A percentile compares a stretch with the other conserved stretches of the same genome.
Conservation (phyloP, 1,284 basidiomycete species). For the Malassezia caprae region DNA sequence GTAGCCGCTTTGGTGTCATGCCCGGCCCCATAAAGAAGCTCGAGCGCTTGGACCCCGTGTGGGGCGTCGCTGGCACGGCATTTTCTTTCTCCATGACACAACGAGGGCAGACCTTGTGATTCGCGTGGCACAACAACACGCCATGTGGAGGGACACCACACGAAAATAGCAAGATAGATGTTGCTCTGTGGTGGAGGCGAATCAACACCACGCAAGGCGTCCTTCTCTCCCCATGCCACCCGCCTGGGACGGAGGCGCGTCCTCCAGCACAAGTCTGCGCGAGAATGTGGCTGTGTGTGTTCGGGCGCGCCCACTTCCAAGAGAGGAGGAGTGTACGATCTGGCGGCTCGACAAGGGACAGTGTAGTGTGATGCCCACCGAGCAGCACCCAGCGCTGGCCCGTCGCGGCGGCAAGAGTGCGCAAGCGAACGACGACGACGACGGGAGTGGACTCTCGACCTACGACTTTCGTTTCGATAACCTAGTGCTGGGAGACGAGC, state of each 20-base stretch:
- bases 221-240: background rate
- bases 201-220: background rate
- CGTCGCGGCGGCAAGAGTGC: conserved; percentile 22
- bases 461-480: conserved; percentile 45
- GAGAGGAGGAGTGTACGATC: conserved; percentile 12
- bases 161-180: conserved; percentile 8
- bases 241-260: background rate
- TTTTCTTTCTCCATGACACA: conserved; percentile 5
- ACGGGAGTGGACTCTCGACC: conserved; percentile 15
- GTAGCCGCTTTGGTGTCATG: conserved; percentile 2
- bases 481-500: conserved; percentile 22
- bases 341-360: conserved; percentile 30
- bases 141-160: background rate
- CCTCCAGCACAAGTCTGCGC: conserved; percentile 5
- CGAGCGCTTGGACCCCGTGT: background rate
- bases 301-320: conserved; percentile 24
- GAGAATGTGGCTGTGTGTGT: conserved; percentile 47
- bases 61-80: background rate
- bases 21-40: background rate
- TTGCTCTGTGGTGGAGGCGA: conserved; percentile 7
- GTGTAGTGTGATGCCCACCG: conserved; percentile 35
- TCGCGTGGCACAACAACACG: background rate
- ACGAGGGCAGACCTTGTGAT: background rate
- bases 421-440: conserved; percentile 15
- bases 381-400: conserved; percentile 40